A percentile compares a stretch with the other conserved stretches of the same genome.
phyloP scores from a whole-genome alignment of 345 rosid species.

The Triadica sebifera region DNA sequence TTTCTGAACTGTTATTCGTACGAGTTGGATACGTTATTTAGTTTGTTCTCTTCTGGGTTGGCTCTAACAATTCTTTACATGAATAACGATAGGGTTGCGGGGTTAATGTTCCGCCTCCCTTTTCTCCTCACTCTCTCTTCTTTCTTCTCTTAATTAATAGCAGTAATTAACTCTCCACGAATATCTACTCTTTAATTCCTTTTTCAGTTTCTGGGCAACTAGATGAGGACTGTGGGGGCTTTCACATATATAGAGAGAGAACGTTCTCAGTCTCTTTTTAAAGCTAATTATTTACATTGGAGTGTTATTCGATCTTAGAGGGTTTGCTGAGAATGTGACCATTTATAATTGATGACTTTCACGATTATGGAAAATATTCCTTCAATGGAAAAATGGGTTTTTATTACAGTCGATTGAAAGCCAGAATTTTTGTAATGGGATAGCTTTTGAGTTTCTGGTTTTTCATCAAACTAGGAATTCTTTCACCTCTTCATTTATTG shows the following conservation, averaged over 20 bases:
- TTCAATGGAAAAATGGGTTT: background rate
- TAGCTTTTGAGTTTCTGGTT: constrained; percentile 18
- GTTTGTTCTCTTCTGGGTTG: constrained; percentile 43
- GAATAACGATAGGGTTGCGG: constrained; percentile 27
- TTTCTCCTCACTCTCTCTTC: constrained; percentile 4
- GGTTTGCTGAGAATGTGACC: constrained; percentile 14
- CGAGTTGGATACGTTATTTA: background rate
- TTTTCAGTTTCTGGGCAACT: background rate
- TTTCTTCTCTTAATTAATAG: background rate
- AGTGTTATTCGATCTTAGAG: background rate
- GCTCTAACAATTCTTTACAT: constrained; percentile 34
- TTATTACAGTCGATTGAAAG: constrained; percentile 10
- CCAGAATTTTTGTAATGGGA: background rate
- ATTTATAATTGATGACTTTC: constrained; percentile 15
- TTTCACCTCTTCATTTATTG: constrained; percentile 11
- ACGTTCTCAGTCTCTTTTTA: background rate
- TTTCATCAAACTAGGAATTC: constrained; percentile 14
- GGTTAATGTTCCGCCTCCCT: constrained; percentile 1
- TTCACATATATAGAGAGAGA: background rate
- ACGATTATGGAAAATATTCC: constrained; percentile 17
- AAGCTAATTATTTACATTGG: background rate
- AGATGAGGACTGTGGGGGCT: constrained; percentile 1
- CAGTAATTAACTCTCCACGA: background rate
- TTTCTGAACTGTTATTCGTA: too few relatives aligned
- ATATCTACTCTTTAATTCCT: too few relatives aligned